Percentiles rank a stretch among this genome's conserved stretches.
phyloP scores from a whole-genome alignment of 2,329 filamentous ascomycete species.

The Bisporella sp. region DNA sequence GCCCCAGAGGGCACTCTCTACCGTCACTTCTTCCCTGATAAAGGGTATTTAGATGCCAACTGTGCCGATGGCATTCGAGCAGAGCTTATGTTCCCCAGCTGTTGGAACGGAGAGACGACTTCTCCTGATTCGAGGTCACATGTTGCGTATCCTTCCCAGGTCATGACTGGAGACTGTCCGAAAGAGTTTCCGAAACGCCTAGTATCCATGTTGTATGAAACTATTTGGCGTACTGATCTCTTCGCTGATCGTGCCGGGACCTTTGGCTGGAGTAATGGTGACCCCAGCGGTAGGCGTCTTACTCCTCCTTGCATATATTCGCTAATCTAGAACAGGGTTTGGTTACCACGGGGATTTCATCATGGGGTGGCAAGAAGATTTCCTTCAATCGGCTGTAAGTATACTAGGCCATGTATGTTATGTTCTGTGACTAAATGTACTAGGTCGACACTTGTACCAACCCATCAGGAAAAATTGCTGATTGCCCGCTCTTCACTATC shows the following conservation, averaged over 20 bases:
- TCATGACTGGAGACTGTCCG: conserved; percentile 73
- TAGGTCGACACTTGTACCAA: conserved; percentile 60
- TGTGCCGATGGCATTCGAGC: conserved; percentile 77
- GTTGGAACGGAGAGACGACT: conserved; percentile 70
- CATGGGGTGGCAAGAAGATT: conserved; percentile 64
- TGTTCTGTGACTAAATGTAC: not conserved
- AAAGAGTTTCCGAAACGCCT: conserved; percentile 59
- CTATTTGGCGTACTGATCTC: conserved; percentile 68
- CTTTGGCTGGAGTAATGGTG: conserved; percentile 74
- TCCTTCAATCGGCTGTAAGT: conserved; percentile 62
- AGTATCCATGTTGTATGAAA: conserved; percentile 76
- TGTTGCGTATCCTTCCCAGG: conserved; percentile 69
- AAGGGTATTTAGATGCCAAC: conserved; percentile 70
- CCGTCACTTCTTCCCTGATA: conserved; percentile 76
- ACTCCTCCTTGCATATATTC: not conserved
- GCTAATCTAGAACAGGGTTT: conserved; percentile 42
- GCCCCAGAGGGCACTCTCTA: conserved; percentile 53
- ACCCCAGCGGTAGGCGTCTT: conserved; percentile 54
- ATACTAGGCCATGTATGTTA: not conserved
- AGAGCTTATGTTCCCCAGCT: conserved; percentile 83
- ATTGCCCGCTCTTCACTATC: conserved; percentile 70
- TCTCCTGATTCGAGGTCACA: conserved; percentile 51
- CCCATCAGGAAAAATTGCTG: conserved; percentile 57
- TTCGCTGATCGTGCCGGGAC: conserved; percentile 57
- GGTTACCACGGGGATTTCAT: conserved; percentile 80